Percentiles rank a stretch among this genome's conserved stretches.
Conservation (phyloP, 2,329 filamentous ascomycete species). For the Paecilomyces formosus region DNA sequence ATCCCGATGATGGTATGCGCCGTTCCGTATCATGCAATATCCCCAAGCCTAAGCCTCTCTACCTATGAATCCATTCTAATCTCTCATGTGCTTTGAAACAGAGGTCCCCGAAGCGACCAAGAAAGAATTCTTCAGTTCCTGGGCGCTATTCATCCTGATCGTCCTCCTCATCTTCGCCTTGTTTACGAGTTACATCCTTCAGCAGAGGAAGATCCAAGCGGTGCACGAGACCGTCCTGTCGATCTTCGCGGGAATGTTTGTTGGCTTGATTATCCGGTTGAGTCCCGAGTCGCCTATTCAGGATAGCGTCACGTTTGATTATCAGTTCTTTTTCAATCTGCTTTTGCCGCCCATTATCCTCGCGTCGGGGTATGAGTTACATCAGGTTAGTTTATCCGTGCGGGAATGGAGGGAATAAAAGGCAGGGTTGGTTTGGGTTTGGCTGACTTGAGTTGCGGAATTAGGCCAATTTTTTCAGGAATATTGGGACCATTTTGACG, state of each 20-base stretch:
- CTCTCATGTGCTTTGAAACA: slow-evolving; percentile 15
- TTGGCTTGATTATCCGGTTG: slow-evolving; percentile 80
- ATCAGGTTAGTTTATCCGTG: slow-evolving; percentile 53
- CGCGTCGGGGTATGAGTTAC: slow-evolving; percentile 91
- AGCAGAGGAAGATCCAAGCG: slow-evolving; percentile 93
- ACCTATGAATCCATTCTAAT: slow-evolving; percentile 7
- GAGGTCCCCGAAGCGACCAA: slow-evolving; percentile 72
- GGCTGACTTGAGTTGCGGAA: slow-evolving; percentile 2
- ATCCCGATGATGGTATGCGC: slow-evolving; percentile 32
- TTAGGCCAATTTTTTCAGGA: slow-evolving; percentile 91
- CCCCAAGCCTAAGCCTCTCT: neutral
- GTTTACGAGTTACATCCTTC: slow-evolving; percentile 93
- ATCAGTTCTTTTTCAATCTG: slow-evolving; percentile 99
- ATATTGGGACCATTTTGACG: slow-evolving; percentile 93
- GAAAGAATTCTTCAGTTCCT: slow-evolving; percentile 92
- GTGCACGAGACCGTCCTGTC: slow-evolving; percentile 97
- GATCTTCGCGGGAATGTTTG: slow-evolving; percentile 96
- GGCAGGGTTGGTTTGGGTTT: neutral
- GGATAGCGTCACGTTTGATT: slow-evolving; percentile 91
- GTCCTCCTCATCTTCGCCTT: slow-evolving; percentile 88
- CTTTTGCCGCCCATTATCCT: slow-evolving; percentile 97
- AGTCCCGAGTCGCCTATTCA: slow-evolving; percentile 76
- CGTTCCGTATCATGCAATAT: slow-evolving; percentile 1
- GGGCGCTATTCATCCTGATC: slow-evolving; percentile 95
- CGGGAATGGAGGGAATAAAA: neutral